A percentile compares a stretch with the other conserved stretches of the same genome.
Evolutionary conservation across 2,329 filamentous ascomycete genomes (phyloP).

Genomic region (Nemania serpens): DNA sequence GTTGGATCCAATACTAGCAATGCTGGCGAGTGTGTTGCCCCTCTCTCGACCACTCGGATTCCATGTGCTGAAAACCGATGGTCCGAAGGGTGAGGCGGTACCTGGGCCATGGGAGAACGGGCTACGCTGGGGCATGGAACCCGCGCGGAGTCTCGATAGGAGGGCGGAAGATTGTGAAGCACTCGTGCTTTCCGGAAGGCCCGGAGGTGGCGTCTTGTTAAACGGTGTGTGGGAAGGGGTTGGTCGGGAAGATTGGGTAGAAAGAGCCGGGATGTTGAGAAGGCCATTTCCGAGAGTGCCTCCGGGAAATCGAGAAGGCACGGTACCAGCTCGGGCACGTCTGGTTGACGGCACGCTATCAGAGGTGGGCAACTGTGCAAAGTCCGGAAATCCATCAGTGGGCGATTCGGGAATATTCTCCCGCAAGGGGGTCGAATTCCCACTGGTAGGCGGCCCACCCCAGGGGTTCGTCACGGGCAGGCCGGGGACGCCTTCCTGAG

Average conservation of each 20-base stretch:
- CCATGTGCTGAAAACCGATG: slow-evolving; percentile 91
- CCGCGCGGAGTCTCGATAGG: slow-evolving; percentile 83
- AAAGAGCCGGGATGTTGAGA: slow-evolving; percentile 58
- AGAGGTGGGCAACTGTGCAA: slow-evolving; percentile 72
- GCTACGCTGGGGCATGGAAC: slow-evolving; percentile 89
- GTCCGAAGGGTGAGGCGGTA: slow-evolving; percentile 75
- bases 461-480: slow-evolving; percentile 71
- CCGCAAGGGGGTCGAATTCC: slow-evolving; percentile 92
- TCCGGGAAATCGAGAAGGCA: slow-evolving; percentile 92
- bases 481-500: slow-evolving; percentile 83
- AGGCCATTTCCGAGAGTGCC: slow-evolving; percentile 68
- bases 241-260: slow-evolving; percentile 79
- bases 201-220: slow-evolving; percentile 71
- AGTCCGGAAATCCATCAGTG: slow-evolving; percentile 92
- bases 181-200: slow-evolving; percentile 53
- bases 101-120: slow-evolving; percentile 64
- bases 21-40: slow-evolving; percentile 80
- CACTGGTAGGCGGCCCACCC: slow-evolving; percentile 95
- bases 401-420: slow-evolving; percentile 98
- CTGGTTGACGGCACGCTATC: slow-evolving; percentile 70
- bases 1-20: slow-evolving; percentile 88
- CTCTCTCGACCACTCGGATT: slow-evolving; percentile 73
- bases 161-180: slow-evolving; percentile 68
- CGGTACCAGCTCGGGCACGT: slow-evolving; percentile 87
- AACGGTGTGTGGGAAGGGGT: slow-evolving; percentile 89